Evolutionary conservation across 768 basidiomycete species (phyloP).

Genomic region (Mycena epipterygia): DNA sequence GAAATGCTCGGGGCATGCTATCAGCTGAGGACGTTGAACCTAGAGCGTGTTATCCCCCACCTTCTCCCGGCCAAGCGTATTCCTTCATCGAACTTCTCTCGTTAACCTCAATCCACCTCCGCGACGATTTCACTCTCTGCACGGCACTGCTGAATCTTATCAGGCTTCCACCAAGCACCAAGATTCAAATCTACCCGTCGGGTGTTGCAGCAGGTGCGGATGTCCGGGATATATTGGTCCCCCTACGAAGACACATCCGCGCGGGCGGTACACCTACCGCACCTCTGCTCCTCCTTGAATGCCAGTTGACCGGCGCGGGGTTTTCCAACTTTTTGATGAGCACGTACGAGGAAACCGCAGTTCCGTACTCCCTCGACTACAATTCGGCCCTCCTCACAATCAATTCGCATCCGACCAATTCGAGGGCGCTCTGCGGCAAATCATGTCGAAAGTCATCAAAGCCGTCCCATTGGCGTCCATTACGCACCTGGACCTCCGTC

Average conservation of each 20-base stretch:
- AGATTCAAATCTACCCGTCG: background rate
- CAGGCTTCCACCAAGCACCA: background rate
- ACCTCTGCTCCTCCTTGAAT: background rate
- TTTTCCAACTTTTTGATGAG: background rate
- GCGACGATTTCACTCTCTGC: background rate
- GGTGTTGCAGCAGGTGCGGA: background rate
- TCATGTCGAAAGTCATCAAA: background rate
- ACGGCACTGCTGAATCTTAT: background rate
- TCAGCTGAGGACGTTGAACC: background rate
- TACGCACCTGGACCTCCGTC: conserved; percentile 1
- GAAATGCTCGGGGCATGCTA: background rate
- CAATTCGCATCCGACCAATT: background rate
- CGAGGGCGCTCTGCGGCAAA: background rate
- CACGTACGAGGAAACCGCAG: background rate
- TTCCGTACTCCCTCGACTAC: background rate
- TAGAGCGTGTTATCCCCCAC: background rate
- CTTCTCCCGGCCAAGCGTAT: background rate
- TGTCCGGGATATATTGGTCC: background rate
- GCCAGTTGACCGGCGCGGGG: background rate
- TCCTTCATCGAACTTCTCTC: background rate
- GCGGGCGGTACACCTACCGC: background rate
- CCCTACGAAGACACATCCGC: background rate
- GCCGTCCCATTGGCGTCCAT: background rate
- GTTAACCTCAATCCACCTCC: background rate
- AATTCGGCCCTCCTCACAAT: background rate